Evolutionary conservation across 805 yeast species (phyloP).

Genomic region (Yarrowia sp.): DNA sequence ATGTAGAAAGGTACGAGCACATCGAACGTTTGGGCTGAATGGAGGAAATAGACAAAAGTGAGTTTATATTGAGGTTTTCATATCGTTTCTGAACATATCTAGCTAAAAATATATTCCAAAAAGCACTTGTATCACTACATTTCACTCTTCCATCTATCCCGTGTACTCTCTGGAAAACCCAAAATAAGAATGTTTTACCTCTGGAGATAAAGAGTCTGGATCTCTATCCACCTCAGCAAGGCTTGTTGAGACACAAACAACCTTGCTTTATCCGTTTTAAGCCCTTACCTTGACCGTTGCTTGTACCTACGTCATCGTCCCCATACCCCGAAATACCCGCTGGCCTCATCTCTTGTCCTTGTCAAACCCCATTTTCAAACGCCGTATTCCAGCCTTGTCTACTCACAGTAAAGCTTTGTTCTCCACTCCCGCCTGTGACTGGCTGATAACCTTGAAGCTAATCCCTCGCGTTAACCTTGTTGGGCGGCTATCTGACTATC

Average conservation of each 20-base stretch:
- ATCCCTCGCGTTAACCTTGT: background rate
- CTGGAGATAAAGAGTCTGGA: background rate
- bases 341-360: background rate
- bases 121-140: background rate
- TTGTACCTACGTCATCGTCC: too few species aligned
- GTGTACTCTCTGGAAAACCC: background rate
- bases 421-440: background rate
- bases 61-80: too few species aligned
- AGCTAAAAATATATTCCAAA: too few species aligned
- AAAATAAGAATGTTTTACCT: background rate
- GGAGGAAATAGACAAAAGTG: too few species aligned
- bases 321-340: background rate
- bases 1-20: too few species aligned
- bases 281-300: too few species aligned
- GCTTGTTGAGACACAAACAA: too few species aligned
- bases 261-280: too few species aligned
- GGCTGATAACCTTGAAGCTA: slow-evolving; percentile 12
- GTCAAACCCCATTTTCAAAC: background rate
- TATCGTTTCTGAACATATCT: too few species aligned
- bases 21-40: too few species aligned
- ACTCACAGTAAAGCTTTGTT: too few species aligned
- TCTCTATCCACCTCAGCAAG: too few species aligned
- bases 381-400: background rate
- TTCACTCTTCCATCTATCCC: background rate
- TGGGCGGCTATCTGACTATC: background rate